phyloP scores from a whole-genome alignment of 2,329 filamentous ascomycete genomes.

The Talaromyces sp. region DNA sequence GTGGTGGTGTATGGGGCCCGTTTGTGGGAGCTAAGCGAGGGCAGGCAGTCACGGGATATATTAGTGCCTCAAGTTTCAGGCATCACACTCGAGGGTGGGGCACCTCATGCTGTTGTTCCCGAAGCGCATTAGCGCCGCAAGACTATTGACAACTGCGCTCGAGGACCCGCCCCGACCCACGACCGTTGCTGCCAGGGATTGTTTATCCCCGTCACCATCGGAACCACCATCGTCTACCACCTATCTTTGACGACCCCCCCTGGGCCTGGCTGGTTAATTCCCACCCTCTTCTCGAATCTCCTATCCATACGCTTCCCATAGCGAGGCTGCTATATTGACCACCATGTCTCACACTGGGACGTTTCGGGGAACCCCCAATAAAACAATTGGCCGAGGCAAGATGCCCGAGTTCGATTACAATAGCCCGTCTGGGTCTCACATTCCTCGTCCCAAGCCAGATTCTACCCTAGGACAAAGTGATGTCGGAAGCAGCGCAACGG shows the following conservation, averaged over 20 bases:
- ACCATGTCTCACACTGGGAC: conserved; percentile 57
- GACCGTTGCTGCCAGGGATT: conserved; percentile 10
- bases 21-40: conserved; percentile 35
- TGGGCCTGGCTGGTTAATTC: background rate
- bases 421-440: conserved; percentile 47
- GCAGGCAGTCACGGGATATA: conserved; percentile 22
- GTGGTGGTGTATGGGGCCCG: conserved; percentile 22
- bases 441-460: conserved; percentile 58
- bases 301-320: background rate
- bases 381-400: conserved; percentile 49
- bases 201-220: conserved; percentile 11
- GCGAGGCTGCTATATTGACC: conserved; percentile 5
- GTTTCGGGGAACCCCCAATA: conserved; percentile 51
- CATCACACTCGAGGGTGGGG: background rate
- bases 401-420: conserved; percentile 46
- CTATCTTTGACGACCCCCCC: background rate
- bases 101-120: background rate
- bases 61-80: conserved; percentile 13
- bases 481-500: conserved; percentile 64
- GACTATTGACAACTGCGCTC: background rate
- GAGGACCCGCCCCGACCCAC: conserved; percentile 10
- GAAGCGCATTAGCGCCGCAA: background rate
- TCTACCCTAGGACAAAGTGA: conserved; percentile 41
- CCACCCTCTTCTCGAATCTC: background rate
- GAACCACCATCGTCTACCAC: background rate